These are phyloP conservation scores for Bothriochloa decipiens DNA, from an alignment of 176 grass and related monocot genomes.

Conservation along the genomic window DNA sequence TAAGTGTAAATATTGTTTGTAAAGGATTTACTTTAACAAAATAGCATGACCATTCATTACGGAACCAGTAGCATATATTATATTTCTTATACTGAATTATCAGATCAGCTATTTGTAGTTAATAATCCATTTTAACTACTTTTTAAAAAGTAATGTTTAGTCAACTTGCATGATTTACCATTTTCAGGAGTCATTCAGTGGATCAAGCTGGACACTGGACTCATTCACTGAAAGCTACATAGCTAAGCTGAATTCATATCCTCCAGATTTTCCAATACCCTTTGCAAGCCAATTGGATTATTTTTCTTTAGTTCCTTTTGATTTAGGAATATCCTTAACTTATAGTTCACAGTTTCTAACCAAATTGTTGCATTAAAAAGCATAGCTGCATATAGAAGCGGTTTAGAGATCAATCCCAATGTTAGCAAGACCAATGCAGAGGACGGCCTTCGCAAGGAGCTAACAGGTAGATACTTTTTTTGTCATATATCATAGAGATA, in stretches of 20 bases:
- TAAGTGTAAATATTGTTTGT: background rate
- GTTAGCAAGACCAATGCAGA: slow-evolving; percentile 80
- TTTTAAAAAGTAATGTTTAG: slow-evolving; percentile 4
- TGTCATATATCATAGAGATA: background rate
- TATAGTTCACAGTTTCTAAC: slow-evolving; percentile 55
- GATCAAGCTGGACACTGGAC: slow-evolving; percentile 78
- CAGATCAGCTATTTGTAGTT: background rate
- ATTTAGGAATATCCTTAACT: slow-evolving; percentile 57
- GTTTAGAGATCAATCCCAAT: slow-evolving; percentile 78
- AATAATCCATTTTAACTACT: background rate
- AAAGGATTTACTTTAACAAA: background rate
- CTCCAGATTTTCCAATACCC: slow-evolving; percentile 36
- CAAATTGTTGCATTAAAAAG: slow-evolving; percentile 92
- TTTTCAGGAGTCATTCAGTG: slow-evolving; percentile 70
- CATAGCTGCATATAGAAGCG: slow-evolving; percentile 92
- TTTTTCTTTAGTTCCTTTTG: slow-evolving; percentile 21
- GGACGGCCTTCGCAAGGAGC: slow-evolving; percentile 71
- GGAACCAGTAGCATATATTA: background rate
- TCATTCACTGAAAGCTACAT: slow-evolving; percentile 77
- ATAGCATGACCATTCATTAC: background rate
- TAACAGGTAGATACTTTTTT: slow-evolving; percentile 55
- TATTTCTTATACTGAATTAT: slow-evolving; percentile 9
- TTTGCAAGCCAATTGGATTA: background rate
- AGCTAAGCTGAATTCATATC: slow-evolving; percentile 93
- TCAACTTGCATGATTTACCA: background rate